A percentile compares a stretch with the other conserved stretches of the same genome.
These are phyloP conservation scores for Coleophoma cylindrospora DNA, from an alignment of 2,329 filamentous ascomycete species.

Conservation along the genomic window DNA sequence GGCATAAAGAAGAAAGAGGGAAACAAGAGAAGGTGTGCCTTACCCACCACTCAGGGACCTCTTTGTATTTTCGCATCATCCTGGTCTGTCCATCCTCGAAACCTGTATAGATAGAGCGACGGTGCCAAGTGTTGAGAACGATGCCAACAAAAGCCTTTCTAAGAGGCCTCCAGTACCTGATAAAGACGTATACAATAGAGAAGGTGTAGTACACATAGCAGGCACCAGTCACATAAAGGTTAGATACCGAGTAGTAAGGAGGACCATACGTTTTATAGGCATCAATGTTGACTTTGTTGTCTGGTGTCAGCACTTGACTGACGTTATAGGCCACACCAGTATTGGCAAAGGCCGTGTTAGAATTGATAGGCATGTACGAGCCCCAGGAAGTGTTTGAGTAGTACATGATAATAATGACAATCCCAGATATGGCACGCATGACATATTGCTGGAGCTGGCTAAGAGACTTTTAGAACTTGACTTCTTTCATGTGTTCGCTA, in stretches of 20 bases:
- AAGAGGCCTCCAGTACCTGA: constrained; percentile 30
- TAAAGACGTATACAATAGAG: constrained; percentile 30
- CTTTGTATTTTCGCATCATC: constrained; percentile 49
- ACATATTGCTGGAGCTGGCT: too few species aligned
- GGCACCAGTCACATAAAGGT: constrained; percentile 25
- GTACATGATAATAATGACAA: too few species aligned
- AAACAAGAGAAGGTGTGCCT: constrained; percentile 27
- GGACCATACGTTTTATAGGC: constrained; percentile 30
- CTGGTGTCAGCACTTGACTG: too few species aligned
- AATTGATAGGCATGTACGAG: too few species aligned
- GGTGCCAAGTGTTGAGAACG: constrained; percentile 10
- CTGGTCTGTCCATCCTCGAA: constrained; percentile 44
- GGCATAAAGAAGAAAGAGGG: too few species aligned
- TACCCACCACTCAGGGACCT: constrained; percentile 50
- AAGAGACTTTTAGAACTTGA: too few species aligned
- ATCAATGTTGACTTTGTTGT: too few species aligned
- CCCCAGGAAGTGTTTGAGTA: too few species aligned
- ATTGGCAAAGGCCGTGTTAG: too few species aligned
- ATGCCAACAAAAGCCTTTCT: constrained; percentile 27
- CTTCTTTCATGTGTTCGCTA: constrained; percentile 6
- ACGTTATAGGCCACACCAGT: too few species aligned
- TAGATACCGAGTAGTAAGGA: constrained; percentile 24
- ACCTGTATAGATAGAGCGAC: constrained; percentile 16
- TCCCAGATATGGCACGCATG: too few species aligned
- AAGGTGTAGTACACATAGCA: constrained; percentile 22